phyloP scores from a whole-genome alignment of 768 basidiomycete genomes.

The Tulasnella sp. region DNA sequence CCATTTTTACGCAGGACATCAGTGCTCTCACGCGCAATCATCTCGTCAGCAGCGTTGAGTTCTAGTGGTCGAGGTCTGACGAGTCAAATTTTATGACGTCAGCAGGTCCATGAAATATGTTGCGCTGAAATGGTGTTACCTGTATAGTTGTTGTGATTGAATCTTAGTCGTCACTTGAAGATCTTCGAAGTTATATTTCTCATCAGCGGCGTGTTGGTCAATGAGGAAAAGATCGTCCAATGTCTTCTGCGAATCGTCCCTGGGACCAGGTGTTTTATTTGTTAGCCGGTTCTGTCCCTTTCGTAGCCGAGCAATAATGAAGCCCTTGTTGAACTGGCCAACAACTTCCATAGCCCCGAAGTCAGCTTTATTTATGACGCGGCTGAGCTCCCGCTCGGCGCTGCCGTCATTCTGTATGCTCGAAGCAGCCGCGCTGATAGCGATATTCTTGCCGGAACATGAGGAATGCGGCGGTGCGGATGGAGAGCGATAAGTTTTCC shows the following conservation, averaged over 20 bases:
- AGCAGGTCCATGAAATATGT: background rate
- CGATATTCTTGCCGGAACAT: background rate
- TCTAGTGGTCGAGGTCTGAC: conserved; percentile 64
- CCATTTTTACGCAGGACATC: conserved; percentile 79
- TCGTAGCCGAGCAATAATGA: conserved; percentile 71
- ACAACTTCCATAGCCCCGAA: conserved; percentile 73
- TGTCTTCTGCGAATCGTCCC: conserved; percentile 15
- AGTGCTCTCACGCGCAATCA: conserved; percentile 76
- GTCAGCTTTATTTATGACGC: conserved; percentile 79
- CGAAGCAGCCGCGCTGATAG: background rate
- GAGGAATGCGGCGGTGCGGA: background rate
- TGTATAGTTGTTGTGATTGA: conserved; percentile 71
- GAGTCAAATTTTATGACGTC: background rate
- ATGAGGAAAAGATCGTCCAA: conserved; percentile 88
- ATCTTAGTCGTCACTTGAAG: conserved; percentile 85
- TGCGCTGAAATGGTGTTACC: conserved; percentile 35
- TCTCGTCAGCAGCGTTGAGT: conserved; percentile 80
- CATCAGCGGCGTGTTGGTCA: conserved; percentile 95
- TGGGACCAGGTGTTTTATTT: background rate
- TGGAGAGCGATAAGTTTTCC: conserved; percentile 14
- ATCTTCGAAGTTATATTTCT: conserved; percentile 97
- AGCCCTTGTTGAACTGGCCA: conserved; percentile 94
- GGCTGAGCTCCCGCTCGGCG: conserved; percentile 57
- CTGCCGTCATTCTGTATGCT: conserved; percentile 38
- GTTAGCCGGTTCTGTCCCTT: conserved; percentile 19